These are phyloP conservation scores for Termitomyces sp. DNA, from an alignment of 768 basidiomycete genomes.

Conservation along the genomic window DNA sequence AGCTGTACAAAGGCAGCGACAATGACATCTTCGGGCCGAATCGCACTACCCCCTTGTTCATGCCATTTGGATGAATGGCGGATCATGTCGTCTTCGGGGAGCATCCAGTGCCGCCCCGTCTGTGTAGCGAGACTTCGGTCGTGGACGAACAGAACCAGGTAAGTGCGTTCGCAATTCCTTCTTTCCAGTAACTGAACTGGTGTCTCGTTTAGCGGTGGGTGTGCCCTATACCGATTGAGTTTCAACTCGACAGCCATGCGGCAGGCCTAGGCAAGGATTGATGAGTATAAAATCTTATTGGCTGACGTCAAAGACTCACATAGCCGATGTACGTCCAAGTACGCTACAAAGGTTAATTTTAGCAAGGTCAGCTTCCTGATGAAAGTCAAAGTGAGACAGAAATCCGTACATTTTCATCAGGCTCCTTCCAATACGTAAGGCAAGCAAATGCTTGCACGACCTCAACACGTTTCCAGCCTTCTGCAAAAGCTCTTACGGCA, in stretches of 20 bases:
- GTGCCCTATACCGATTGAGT: conserved; percentile 62
- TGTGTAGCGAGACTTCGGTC: conserved; percentile 84
- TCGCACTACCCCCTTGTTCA: conserved; percentile 43
- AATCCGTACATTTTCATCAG: conserved; percentile 63
- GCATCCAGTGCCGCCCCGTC: conserved; percentile 85
- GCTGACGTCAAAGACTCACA: conserved; percentile 34
- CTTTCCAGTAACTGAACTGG: conserved; percentile 67
- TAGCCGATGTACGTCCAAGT: conserved; percentile 89
- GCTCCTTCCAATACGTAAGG: conserved; percentile 86
- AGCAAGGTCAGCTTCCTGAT: conserved; percentile 13
- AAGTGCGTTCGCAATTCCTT: conserved; percentile 81
- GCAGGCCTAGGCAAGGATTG: conserved; percentile 49
- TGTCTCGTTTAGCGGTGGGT: conserved; percentile 54
- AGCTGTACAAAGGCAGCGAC: conserved; percentile 73
- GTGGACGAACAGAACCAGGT: conserved; percentile 81
- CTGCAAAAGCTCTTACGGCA: conserved; percentile 72
- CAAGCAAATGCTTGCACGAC: conserved; percentile 88
- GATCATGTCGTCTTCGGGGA: conserved; percentile 80
- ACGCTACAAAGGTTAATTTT: conserved; percentile 35
- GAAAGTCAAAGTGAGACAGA: conserved; percentile 4
- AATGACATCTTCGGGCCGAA: conserved; percentile 77
- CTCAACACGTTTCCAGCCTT: conserved; percentile 78
- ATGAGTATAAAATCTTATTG: not conserved
- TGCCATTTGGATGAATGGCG: conserved; percentile 70
- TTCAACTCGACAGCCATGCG: conserved; percentile 85